Base-by-base conservation (phyloP, 805 yeast genomes). In the Lachancea quebecensis region DNA sequence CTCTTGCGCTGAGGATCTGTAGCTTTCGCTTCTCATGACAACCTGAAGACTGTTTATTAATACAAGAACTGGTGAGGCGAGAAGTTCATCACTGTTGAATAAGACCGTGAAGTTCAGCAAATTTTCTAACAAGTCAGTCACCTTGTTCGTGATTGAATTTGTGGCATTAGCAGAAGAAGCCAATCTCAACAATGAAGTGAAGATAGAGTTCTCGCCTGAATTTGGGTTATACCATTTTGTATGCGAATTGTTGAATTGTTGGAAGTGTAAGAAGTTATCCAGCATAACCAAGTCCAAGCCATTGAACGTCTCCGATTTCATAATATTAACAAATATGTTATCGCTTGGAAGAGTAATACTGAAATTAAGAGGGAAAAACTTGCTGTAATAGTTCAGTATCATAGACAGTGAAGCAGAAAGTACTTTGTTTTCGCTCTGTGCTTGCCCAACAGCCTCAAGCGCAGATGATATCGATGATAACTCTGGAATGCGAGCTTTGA, bases 151-250 rank as follows among this genome's bases (percentile, higher is more conserved):
- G 12, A 68, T 59, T 8, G 67, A 45, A 8, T 45, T 52, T 4
- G 56, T 47, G 1, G 64, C 50, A n/a, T 57, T 55, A 21, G 49
- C 56, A 0, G 67, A 60, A 1, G 72, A 63, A 0, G 77, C 76
- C 33, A 86, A 64, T 56, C 77, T 76, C 27, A 85, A 55, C 45
- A 88, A 66, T 6, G 78, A 75, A 0, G 90, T 79, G 62, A 87
- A 88, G 38, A 85, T 67, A 0, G 95, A 81, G 45, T 73, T 71
- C 14, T 69, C 67, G 1, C 65, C 56, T 6, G 67, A 69, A 2
- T 71, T 48, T 25, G 74, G 67, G 57, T 77, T 82, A 89, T 93
- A 89, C 96, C 96, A 90, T 62, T 81, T 85, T 29, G 79, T 71
- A 41, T 75, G 78, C 3, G 74, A 63, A 11, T 70, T 68, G 9